Base-by-base conservation (phyloP, 345 rosid species). In the Moricandia arvensis region DNA sequence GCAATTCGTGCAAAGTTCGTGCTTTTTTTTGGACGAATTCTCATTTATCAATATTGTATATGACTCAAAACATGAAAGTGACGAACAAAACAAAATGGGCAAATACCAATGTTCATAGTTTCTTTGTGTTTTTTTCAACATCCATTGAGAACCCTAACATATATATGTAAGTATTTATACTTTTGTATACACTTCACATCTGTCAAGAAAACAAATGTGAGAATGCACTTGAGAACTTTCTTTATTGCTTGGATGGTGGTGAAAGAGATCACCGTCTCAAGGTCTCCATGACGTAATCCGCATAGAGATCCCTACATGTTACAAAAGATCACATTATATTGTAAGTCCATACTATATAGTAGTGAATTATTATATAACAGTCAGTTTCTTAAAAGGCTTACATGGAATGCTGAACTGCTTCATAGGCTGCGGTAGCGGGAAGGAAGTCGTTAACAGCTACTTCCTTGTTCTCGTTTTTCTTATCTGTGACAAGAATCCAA, bases 391-490 rank as follows among this genome's bases (percentile, higher is more conserved):
- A 49, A 58, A 68, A 49, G 34, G 66, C 86, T 89, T 83, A 96
- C 99, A 96, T 88, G 47, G 99, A 93, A 79, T 93, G 82, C 85
- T 96, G 90, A 74, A 96, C 82, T 79, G 93, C 98, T 3, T 90
- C 91, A 27, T 76, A 86, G 41, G 98, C 98, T 81, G 86, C 59
- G 11, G 86, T 63, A 35, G 97, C 89, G 0, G 98, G 97, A 63
- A 96, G 82, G 65, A 96, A 96, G 71, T 96, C 98, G 69, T 96
- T 82, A 17, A 96, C 99, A 0, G 97, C 99, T 70, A 96, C 98
- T 77, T 96, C 97, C 87, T 96, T 96, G 93, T 96, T 93, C 88
- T 96, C 99, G 72, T 96, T 96, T 77, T 96, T 96, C 90, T 96
- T 96, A 83, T 96, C 99, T 96, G 75, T 38, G 45, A 45, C 7